These are phyloP conservation scores for Acanthamoeba comandoni DNA, from an alignment of 208 protist species.

Conservation along the genomic window DNA sequence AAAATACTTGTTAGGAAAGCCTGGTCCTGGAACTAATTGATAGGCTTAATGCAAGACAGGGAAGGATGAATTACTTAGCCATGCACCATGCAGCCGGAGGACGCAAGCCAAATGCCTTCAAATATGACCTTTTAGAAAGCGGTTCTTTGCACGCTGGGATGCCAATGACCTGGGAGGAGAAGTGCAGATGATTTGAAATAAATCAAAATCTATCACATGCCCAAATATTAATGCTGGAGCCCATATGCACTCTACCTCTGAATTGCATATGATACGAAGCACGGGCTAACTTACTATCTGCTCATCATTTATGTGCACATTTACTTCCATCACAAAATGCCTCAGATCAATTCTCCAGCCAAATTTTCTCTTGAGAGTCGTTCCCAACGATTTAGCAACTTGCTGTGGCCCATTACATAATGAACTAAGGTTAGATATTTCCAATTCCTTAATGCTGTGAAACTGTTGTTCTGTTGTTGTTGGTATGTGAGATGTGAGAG, in stretches of 20 bases:
- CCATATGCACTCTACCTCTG: too few relatives aligned
- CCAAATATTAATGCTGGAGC: too few relatives aligned
- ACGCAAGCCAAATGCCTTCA: constrained; percentile 51
- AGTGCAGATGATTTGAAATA: too few relatives aligned
- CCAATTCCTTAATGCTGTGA: too few relatives aligned
- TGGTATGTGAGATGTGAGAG: too few relatives aligned
- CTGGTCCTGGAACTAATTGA: neutral
- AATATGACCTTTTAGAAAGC: constrained; percentile 54
- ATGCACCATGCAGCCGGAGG: constrained; percentile 51
- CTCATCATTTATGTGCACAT: constrained; percentile 52
- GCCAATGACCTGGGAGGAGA: neutral
- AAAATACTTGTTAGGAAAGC: neutral
- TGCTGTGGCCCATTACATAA: neutral
- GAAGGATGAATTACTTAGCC: neutral
- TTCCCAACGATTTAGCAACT: constrained; percentile 27
- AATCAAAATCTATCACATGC: too few relatives aligned
- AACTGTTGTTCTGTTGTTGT: too few relatives aligned
- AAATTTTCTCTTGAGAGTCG: constrained; percentile 16
- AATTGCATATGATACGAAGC: too few relatives aligned
- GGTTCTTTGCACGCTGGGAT: constrained; percentile 39
- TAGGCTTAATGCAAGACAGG: neutral
- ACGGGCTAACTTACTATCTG: constrained; percentile 13
- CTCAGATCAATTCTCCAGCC: constrained; percentile 54
- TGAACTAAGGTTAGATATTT: too few relatives aligned
- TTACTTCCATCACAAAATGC: constrained; percentile 61